Conservation (phyloP, 768 basidiomycete genomes). For the Collybia sp. region DNA sequence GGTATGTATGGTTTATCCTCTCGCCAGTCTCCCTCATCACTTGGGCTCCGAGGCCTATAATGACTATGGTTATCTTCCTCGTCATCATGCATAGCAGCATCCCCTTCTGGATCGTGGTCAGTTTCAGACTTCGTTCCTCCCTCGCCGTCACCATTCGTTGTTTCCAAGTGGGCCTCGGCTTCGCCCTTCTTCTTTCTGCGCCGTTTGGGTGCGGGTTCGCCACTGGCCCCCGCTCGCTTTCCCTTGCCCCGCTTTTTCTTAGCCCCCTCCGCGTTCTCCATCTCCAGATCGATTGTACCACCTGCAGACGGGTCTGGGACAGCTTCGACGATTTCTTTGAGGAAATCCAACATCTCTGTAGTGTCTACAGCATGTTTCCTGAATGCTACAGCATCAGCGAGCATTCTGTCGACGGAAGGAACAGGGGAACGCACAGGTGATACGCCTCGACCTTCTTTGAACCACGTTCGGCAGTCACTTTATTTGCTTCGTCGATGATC, state of each 20-base stretch:
- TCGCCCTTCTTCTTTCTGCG: constrained; percentile 45
- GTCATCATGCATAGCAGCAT: constrained; percentile 23
- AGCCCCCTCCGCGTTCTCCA: constrained; percentile 57
- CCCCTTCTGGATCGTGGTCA: constrained; percentile 20
- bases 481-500: constrained; percentile 78
- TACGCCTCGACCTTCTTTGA: constrained; percentile 90
- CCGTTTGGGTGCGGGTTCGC: constrained; percentile 37
- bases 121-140: constrained; percentile 16
- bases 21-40: constrained; percentile 38
- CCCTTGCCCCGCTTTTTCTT: constrained; percentile 54
- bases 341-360: constrained; percentile 88
- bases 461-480: constrained; percentile 73
- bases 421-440: constrained; percentile 70
- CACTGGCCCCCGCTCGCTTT: constrained; percentile 38
- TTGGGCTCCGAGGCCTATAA: constrained; percentile 29
- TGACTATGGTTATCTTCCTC: constrained; percentile 9
- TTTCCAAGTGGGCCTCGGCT: constrained; percentile 24
- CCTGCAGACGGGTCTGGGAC: constrained; percentile 87
- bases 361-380: constrained; percentile 93
- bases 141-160: constrained; percentile 18
- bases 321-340: constrained; percentile 84
- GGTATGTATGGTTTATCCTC: constrained; percentile 42
- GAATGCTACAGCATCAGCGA: constrained; percentile 3
- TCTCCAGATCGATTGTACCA: constrained; percentile 70
- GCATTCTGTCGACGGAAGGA: neutral